phyloP scores from a whole-genome alignment of 768 basidiomycete genomes.

The Lactifluus pinguis region DNA sequence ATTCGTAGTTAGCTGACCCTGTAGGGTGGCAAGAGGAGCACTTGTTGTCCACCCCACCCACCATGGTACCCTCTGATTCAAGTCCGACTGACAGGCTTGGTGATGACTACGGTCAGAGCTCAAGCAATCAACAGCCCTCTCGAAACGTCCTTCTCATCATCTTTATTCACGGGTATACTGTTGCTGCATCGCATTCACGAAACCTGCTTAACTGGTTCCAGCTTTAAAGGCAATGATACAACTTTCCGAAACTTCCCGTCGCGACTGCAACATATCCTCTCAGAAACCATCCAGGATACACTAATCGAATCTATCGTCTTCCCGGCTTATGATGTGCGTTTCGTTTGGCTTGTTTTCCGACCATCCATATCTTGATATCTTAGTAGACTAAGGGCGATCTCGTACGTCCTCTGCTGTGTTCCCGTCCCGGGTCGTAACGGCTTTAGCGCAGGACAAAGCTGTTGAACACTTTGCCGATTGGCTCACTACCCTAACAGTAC shows the following conservation, averaged over 20 bases:
- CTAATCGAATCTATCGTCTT: conserved; percentile 71
- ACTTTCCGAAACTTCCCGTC: conserved; percentile 76
- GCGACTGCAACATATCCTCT: conserved; percentile 66
- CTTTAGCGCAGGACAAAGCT: conserved; percentile 31
- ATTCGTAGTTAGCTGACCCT: background rate
- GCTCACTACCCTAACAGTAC: conserved; percentile 83
- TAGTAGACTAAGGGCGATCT: conserved; percentile 81
- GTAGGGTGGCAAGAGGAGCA: background rate
- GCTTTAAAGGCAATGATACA: conserved; percentile 54
- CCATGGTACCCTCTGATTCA: background rate
- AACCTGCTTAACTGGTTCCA: conserved; percentile 14
- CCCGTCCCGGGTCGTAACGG: background rate
- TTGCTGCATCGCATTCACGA: conserved; percentile 18
- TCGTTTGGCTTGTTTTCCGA: background rate
- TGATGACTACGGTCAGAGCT: background rate
- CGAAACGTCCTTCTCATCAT: conserved; percentile 52
- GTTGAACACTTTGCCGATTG: conserved; percentile 85
- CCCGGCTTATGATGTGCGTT: conserved; percentile 75
- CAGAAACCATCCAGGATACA: conserved; percentile 49
- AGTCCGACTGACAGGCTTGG: background rate
- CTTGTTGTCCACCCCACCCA: background rate
- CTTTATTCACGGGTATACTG: conserved; percentile 65
- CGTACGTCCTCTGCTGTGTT: conserved; percentile 35
- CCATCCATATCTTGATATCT: background rate
- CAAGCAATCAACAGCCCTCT: conserved; percentile 15